Evolutionary conservation across 2,329 filamentous ascomycete genomes (phyloP).

Genomic region (Amesomyces nigricolor): DNA sequence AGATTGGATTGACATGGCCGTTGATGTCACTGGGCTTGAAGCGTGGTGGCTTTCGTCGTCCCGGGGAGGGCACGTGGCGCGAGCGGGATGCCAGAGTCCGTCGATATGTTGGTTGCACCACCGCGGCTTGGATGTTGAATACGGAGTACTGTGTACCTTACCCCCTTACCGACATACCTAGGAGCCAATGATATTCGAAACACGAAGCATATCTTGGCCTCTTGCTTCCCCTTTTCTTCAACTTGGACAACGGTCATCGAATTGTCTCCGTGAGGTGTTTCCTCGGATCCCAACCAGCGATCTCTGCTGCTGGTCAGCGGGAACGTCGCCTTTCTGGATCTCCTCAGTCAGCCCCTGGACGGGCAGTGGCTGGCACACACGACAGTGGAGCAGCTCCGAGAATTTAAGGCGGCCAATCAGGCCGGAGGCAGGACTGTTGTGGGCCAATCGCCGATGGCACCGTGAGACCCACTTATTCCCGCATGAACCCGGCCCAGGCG

Average conservation of each 20-base stretch:
- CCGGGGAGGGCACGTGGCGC: neutral
- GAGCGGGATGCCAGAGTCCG: neutral
- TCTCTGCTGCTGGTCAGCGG: neutral
- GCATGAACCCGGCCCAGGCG: neutral
- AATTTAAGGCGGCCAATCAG: slow-evolving; percentile 22
- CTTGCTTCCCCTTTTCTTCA: neutral
- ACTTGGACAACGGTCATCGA: neutral
- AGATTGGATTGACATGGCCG: too few species aligned
- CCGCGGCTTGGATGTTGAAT: too few species aligned
- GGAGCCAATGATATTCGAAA: neutral
- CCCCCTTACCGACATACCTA: too few species aligned
- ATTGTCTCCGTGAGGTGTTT: neutral
- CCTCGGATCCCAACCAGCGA: neutral
- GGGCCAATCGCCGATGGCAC: slow-evolving; percentile 18
- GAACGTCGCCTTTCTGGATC: neutral
- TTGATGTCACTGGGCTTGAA: too few species aligned
- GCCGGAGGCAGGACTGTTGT: neutral
- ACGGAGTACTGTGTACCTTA: too few species aligned
- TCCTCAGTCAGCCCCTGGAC: slow-evolving; percentile 4
- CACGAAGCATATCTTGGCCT: neutral
- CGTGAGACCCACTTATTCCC: neutral
- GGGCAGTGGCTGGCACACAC: slow-evolving; percentile 3
- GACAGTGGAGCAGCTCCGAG: slow-evolving; percentile 9
- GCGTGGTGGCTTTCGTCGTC: neutral
- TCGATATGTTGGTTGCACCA: too few species aligned